Conservation (phyloP, 345 rosid genomes). For the Arabidopsis arenosa region DNA sequence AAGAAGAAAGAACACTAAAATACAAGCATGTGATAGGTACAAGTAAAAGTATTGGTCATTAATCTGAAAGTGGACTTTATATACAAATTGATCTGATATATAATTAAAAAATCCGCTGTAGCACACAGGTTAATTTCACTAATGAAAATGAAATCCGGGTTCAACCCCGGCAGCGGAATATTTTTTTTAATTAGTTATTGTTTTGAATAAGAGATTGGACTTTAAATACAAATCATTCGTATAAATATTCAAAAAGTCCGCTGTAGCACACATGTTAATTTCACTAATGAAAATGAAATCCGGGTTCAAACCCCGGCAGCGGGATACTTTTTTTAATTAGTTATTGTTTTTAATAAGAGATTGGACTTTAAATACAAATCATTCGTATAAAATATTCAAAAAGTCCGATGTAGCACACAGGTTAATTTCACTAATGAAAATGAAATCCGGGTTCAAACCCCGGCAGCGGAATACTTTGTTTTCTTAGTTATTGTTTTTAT, state of each 20-base stretch:
- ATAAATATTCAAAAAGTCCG: not conserved
- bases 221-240: not conserved
- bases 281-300: not conserved
- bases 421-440: not conserved
- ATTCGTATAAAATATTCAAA: rapidly evolving
- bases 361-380: not conserved
- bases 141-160: not conserved
- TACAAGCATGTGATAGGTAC: no score
- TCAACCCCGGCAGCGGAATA: not conserved
- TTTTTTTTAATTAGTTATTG: not conserved
- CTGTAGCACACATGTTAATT: not conserved
- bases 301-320: not conserved
- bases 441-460: slow-evolving; percentile 1
- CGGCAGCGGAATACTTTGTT: not conserved
- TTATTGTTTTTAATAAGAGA: no score
- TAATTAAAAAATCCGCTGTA: not conserved
- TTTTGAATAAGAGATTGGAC: not conserved
- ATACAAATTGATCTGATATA: not conserved
- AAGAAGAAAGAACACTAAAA: no score
- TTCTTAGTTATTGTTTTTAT: no score
- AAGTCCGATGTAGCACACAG: not conserved
- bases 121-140: slow-evolving; percentile 1
- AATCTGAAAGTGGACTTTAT: not conserved
- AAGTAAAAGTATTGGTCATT: no score
- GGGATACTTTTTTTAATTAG: not conserved